Base-by-base conservation (phyloP, 108 stramenopile species). In the Skeletonema tropicum region DNA sequence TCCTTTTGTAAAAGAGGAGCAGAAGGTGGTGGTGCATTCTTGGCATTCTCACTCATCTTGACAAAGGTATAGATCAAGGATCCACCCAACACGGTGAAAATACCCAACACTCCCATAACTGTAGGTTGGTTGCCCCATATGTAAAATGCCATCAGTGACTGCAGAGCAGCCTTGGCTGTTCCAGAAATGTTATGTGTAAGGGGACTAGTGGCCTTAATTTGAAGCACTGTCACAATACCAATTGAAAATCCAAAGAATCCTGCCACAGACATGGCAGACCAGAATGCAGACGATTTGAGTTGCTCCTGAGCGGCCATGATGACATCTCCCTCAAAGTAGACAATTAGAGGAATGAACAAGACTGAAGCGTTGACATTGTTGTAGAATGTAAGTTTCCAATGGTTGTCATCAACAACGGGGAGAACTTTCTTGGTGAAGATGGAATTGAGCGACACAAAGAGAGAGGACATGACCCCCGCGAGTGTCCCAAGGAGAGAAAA, bases 161-260 rank as follows among this genome's bases (percentile, higher is more conserved):
- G 96, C 4, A 93, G 85, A 9, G 91, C 97, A 19, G 94, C 94
- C 71, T 98, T 98, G 46, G 98, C 98, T 25, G 96, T 98, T 33
- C 98, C 98, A 25, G 89, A 91, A 60, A 98, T 97, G 74, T 98
- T 98, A 77, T 98, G 98, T 12, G 96, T 89, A 61, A 98, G 75
- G 9, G 98, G 98, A 67, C 85, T 88, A 9, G 98, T 97, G 8
- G 93, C 95, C 75, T 96, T 94, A 82, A 97, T 97, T 76, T 98
- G 98, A 73, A 97, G 76, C 12, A 98, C 96, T 13, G 96, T 94
- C 9, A 97, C 98, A 62, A 97, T 95, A 66, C 98, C 98, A 49
- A 98, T 98, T 66, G 87, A 81, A 82, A 97, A 97, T 19, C 98
- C 98, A 66, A 97, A 92, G 61, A 95, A 75, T 48, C 98, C 97